These are phyloP conservation scores for Hypomyces rosellus DNA, from an alignment of 2,329 filamentous ascomycete species.

Conservation along the genomic window DNA sequence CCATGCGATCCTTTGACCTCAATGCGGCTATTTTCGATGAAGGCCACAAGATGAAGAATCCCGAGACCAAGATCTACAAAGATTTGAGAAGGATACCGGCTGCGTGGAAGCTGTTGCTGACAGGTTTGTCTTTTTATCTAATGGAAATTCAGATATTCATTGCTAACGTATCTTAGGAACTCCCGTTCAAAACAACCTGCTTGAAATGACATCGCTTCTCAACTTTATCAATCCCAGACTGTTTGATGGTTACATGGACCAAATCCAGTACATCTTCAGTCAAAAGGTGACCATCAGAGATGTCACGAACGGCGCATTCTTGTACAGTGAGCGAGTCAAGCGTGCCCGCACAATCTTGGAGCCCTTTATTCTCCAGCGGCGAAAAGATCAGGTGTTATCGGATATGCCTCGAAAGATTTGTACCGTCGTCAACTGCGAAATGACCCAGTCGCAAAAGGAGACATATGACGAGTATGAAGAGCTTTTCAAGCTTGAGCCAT, in stretches of 20 bases:
- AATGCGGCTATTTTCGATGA: slow-evolving; percentile 77
- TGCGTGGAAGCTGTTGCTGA: slow-evolving; percentile 76
- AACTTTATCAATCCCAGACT: slow-evolving; percentile 89
- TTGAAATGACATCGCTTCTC: slow-evolving; percentile 83
- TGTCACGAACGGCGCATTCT: slow-evolving; percentile 69
- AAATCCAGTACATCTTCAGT: slow-evolving; percentile 82
- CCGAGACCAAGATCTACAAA: slow-evolving; percentile 72
- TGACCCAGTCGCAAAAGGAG: slow-evolving; percentile 64
- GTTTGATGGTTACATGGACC: slow-evolving; percentile 69
- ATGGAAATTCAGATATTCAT: neutral
- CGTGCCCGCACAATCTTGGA: slow-evolving; percentile 88
- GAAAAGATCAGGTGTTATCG: slow-evolving; percentile 85
- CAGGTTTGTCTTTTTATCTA: slow-evolving; percentile 21
- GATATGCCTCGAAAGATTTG: slow-evolving; percentile 77
- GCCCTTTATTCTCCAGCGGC: slow-evolving; percentile 87
- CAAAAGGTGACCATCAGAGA: slow-evolving; percentile 83
- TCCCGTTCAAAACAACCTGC: slow-evolving; percentile 88
- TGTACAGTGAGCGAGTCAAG: slow-evolving; percentile 81
- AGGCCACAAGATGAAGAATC: slow-evolving; percentile 88
- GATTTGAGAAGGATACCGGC: slow-evolving; percentile 71
- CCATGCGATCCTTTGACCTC: slow-evolving; percentile 42
- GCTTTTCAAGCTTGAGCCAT: slow-evolving; percentile 58
- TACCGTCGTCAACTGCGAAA: slow-evolving; percentile 72
- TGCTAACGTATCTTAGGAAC: slow-evolving; percentile 59
- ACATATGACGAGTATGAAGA: slow-evolving; percentile 64